phyloP scores from a whole-genome alignment of 148 eudicot species.

The Cornus suecica region DNA sequence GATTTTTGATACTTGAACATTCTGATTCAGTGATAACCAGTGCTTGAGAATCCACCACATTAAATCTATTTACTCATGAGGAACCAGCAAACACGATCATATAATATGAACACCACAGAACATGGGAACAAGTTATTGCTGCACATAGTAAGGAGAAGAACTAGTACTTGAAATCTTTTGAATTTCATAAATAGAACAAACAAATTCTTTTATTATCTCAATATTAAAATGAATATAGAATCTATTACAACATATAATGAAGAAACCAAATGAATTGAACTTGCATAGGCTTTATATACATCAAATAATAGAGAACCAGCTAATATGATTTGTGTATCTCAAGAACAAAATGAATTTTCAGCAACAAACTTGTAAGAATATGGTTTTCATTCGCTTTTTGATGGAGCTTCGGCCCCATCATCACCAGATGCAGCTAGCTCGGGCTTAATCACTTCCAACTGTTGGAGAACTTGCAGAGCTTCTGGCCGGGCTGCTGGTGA shows the following conservation, averaged over 20 bases:
- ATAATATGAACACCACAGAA: no score
- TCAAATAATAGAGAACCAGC: not conserved
- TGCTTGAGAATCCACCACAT: no score
- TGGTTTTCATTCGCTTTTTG: slow-evolving; percentile 7
- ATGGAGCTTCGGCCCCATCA: slow-evolving; percentile 25
- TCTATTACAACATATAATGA: slow-evolving; percentile 1
- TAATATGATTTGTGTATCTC: not conserved
- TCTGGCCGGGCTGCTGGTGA: slow-evolving; percentile 44
- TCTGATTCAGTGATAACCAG: no score
- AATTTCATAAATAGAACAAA: not conserved
- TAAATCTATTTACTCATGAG: no score
- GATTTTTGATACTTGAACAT: no score
- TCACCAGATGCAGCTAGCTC: slow-evolving; percentile 29
- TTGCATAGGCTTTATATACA: not conserved
- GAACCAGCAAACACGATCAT: no score
- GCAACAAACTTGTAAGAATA: not conserved
- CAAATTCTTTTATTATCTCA: slow-evolving; percentile 4
- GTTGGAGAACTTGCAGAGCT: slow-evolving; percentile 33
- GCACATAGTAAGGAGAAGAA: no score
- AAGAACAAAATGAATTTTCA: not conserved
- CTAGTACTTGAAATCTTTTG: no score
- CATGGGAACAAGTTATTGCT: no score
- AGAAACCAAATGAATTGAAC: not conserved
- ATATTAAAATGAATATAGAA: not conserved
- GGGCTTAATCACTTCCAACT: slow-evolving; percentile 42